Evolutionary conservation across 257 asterid species (phyloP), one percentile per base, ranked within the genome.

Genomic region (Mitragyna speciosa): DNA sequence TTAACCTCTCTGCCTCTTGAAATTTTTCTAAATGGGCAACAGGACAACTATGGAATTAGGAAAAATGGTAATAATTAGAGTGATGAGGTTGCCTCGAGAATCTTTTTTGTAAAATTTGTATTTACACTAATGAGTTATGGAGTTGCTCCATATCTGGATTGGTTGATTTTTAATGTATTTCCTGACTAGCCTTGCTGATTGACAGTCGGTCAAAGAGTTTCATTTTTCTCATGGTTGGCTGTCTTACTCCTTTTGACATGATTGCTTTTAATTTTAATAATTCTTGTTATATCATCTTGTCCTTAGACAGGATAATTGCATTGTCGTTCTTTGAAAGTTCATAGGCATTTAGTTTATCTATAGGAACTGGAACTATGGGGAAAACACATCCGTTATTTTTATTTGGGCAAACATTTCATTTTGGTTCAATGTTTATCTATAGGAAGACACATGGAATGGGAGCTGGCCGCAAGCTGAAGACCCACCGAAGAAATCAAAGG

Each of bases 391-490:
- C 41, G 4, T 36, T 36, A 36, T 36, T 4, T 36, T 36, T 36
- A 36, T 36, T 36, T 4, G 41, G 4, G 41, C 41, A 36, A 36
- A 36, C 2, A 36, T 36, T 36, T 70, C 6, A 26, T 48, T 52
- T 19, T 49, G 24, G 30, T 10, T 43, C 36, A 73, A 28, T 54
- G 45, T 26, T 11, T 31, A 22, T 45, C 20, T 51, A 65, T 79
- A 91, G 93, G 82, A 89, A 91, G 85, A 91, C 95, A 48, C 87
- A 87, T 81, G 93, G 95, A 73, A 91, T 91, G 92, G 93, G 93
- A 89, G 93, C 95, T 85, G 93, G 90, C 33, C 95, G 95, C 73
- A 89, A 89, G 88, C 90, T 90, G 85, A 89, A 87, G 86, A 83
- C 93, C 73, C 92, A 90, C 82, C 86, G 95, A 33, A 87, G 87